A percentile compares a stretch with the other conserved stretches of the same genome.
Conservation (phyloP, 495 filamentous ascomycete species). For the Ascobolus immersus region DNA sequence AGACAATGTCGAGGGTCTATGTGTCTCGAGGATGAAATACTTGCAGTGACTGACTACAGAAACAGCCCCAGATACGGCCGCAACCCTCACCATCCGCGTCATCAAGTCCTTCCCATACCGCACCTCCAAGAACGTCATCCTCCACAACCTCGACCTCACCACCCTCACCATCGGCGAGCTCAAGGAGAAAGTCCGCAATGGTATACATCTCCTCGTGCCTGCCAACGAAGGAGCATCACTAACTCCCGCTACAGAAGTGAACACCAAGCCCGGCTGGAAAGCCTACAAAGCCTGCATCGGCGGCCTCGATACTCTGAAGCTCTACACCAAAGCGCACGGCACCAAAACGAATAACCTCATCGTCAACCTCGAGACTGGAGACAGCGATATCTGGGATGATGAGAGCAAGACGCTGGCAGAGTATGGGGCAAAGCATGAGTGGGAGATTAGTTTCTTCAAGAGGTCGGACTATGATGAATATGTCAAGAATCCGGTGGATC, state of each 20-base stretch:
- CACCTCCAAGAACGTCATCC: slow-evolving; percentile 12
- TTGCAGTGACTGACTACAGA: too few relatives aligned
- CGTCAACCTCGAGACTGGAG: slow-evolving; percentile 16
- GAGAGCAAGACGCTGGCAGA: slow-evolving; percentile 10
- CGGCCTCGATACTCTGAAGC: slow-evolving; percentile 14
- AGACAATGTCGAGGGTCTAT: too few relatives aligned
- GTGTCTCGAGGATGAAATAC: too few relatives aligned
- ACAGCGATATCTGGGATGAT: slow-evolving; percentile 11
- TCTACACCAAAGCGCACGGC: slow-evolving; percentile 16
- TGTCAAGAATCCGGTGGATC: too few relatives aligned
- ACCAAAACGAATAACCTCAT: slow-evolving; percentile 17
- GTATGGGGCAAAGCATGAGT: too few relatives aligned
- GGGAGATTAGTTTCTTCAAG: too few relatives aligned
- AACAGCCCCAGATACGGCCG: too few relatives aligned
- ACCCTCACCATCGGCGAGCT: slow-evolving; percentile 12
- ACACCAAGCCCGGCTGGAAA: slow-evolving; percentile 11
- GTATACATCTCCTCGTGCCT: slow-evolving; percentile 4
- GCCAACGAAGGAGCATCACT: neutral
- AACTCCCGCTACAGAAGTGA: slow-evolving; percentile 6
- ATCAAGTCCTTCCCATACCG: slow-evolving; percentile 18
- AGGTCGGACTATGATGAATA: too few relatives aligned
- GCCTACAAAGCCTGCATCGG: slow-evolving; percentile 10
- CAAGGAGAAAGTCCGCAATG: slow-evolving; percentile 11
- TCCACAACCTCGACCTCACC: slow-evolving; percentile 14
- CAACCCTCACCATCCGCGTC: slow-evolving; percentile 15